Evolutionary conservation across 768 basidiomycete genomes (phyloP), one percentile per base, ranked within the genome.

Genomic region (Pleurotus sapidus): DNA sequence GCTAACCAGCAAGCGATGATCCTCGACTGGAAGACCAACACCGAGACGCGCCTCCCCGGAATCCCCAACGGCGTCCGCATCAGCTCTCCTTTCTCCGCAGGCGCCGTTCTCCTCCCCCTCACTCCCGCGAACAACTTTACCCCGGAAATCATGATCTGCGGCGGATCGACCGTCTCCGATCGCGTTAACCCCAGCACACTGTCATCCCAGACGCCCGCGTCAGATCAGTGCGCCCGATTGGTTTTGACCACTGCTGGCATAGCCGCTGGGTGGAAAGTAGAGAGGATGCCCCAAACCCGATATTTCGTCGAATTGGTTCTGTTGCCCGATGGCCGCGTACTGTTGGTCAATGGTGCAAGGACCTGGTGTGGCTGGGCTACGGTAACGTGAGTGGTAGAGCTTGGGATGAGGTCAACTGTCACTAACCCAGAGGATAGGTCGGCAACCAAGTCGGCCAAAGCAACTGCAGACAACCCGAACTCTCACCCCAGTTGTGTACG

Each of bases 141-240:
- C 4, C 76, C 79, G 3, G 77, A 78, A 59, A 68, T 80, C 23
- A 70, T 81, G 40, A 72, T 80, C 42, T 81, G 79, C 60, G 79
- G 79, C 37, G 79, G 79, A 20, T 68, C 74, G 8, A 72, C 68
- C 11, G 62, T 70, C 1, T 68, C 66, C 49, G 73, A 76, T 43
- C 62, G 59, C 4, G 65, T 66, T 5, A 63, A 70, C 3, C 56
- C 70, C 5, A 62, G 56, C 7, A 63, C 70, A 8, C 58, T 75
- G 12, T 68, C 70, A 3, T 72, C 74, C 9, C 76, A 77, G 57
- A 67, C 68, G 18, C 74, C 77, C n/a, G 75, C 78, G 1, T 74
- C 73, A 0, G 62, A 67, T 42, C 77, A 80, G 53, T 82, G 79
- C 58, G 74, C 70, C 42, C 67, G 76, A 12, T 70, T 81, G 67